Evolutionary conservation across 441 rosid genomes (phyloP).

Genomic region (Francoa sonchifolia): DNA sequence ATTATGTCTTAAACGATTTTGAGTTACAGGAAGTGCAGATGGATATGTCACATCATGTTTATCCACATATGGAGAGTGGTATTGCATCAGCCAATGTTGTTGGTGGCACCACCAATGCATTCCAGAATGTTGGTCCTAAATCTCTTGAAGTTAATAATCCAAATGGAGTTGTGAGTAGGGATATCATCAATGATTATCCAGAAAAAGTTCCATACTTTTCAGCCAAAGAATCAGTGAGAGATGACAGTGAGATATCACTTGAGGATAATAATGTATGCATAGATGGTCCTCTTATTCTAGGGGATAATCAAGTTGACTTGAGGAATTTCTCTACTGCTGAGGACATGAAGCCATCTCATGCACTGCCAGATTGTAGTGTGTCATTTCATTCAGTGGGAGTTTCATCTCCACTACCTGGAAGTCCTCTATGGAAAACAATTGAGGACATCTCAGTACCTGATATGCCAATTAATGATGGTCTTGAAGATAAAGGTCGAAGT

Average conservation of each 20-base stretch:
- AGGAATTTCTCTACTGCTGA: slow-evolving; percentile 14
- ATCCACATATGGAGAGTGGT: slow-evolving; percentile 1
- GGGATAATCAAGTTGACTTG: slow-evolving; percentile 14
- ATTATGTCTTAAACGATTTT: slow-evolving; percentile 14
- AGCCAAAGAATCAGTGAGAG: slow-evolving; percentile 4
- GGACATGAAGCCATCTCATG: slow-evolving; percentile 14
- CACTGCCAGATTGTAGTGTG: slow-evolving; percentile 4
- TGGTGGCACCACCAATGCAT: not conserved
- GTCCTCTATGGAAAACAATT: slow-evolving; percentile 26
- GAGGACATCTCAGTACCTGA: slow-evolving; percentile 23
- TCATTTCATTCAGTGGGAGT: slow-evolving; percentile 14
- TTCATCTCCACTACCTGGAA: slow-evolving; percentile 18
- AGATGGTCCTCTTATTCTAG: slow-evolving; percentile 7
- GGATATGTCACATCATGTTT: slow-evolving; percentile 6
- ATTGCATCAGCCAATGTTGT: not conserved
- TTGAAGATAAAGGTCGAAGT: slow-evolving; percentile 15
- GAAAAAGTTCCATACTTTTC: slow-evolving; percentile 4
- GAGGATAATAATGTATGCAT: slow-evolving; percentile 10
- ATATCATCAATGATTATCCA: slow-evolving; percentile 10
- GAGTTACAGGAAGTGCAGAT: slow-evolving; percentile 15
- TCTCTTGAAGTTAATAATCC: slow-evolving; percentile 8
- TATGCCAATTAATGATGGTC: slow-evolving; percentile 19
- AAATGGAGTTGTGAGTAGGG: slow-evolving; percentile 11
- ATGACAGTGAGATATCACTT: slow-evolving; percentile 6
- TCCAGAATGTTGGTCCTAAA: slow-evolving; percentile 1